Evolutionary conservation across 1,284 basidiomycete species (phyloP).

Genomic region (Microbotryum intermedium): DNA sequence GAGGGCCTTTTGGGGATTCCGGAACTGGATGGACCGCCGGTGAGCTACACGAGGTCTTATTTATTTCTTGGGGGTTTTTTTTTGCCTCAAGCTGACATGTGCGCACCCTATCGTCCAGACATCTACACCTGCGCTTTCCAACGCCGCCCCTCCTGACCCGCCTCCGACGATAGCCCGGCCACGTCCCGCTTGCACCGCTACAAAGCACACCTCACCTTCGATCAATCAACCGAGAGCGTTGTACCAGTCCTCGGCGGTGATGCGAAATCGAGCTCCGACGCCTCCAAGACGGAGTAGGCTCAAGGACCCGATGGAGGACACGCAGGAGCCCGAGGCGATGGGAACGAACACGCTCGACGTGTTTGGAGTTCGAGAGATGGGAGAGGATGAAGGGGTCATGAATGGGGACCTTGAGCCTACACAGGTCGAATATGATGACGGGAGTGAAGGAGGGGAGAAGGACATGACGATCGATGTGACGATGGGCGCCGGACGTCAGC

Average conservation of each 20-base stretch:
- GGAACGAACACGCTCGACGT: background rate
- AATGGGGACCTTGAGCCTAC: constrained; percentile 5
- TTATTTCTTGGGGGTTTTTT: background rate
- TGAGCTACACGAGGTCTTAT: background rate
- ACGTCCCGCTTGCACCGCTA: too few relatives aligned
- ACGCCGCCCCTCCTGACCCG: too few relatives aligned
- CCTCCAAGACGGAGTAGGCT: too few relatives aligned
- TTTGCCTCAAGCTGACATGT: too few relatives aligned
- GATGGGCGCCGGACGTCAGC: background rate
- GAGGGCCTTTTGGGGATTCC: background rate
- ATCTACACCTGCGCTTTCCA: too few relatives aligned
- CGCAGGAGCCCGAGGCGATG: background rate
- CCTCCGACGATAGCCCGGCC: too few relatives aligned
- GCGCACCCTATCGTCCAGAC: too few relatives aligned
- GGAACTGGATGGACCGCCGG: background rate
- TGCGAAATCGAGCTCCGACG: too few relatives aligned
- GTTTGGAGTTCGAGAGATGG: background rate
- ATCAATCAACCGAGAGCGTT: too few relatives aligned
- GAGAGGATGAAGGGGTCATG: background rate
- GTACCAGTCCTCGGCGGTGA: too few relatives aligned
- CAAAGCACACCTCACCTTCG: too few relatives aligned
- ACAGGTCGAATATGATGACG: constrained; percentile 8
- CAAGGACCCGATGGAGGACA: too few relatives aligned
- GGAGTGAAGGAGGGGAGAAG: background rate
- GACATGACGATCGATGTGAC: constrained; percentile 2